A percentile compares a stretch with the other conserved stretches of the same genome.
Evolutionary conservation across 176 grass and related monocot genomes (phyloP).

Genomic region (Saccharum officinarum): DNA sequence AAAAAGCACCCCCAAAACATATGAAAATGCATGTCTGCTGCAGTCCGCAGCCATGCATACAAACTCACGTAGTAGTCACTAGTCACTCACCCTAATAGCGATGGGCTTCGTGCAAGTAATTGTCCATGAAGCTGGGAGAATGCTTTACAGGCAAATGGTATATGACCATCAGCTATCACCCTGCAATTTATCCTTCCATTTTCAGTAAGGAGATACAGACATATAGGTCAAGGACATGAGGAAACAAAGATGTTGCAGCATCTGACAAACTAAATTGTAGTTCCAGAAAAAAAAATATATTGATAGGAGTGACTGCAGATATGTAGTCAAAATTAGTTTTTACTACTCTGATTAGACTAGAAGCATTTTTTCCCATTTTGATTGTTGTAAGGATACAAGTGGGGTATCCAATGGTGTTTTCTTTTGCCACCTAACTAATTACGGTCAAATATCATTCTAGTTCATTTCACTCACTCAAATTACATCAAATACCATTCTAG

Average conservation of each 20-base stretch:
- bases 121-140: constrained; percentile 71
- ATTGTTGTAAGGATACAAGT: not conserved
- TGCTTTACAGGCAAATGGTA: constrained; percentile 74
- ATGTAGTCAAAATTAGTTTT: not conserved
- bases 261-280: not conserved
- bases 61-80: not conserved
- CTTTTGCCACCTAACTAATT: not conserved
- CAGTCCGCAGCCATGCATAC: not conserved
- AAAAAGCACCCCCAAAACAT: not conserved
- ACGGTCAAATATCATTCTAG: not conserved
- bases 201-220: constrained; percentile 19
- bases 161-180: constrained; percentile 67
- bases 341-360: not conserved
- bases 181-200: constrained; percentile 33
- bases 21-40: not conserved
- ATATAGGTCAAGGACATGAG: not conserved
- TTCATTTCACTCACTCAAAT: not conserved
- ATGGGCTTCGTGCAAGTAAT: constrained; percentile 41
- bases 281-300: not conserved
- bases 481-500: not conserved
- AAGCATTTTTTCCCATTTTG: not conserved
- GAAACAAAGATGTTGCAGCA: not conserved
- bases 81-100: constrained; percentile 50
- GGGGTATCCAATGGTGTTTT: not conserved
- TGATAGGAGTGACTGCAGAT: not conserved